Percentiles rank a stretch among this genome's conserved stretches.
Conservation (phyloP, 2,329 filamentous ascomycete species). For the Cordyceps pruinosa region DNA sequence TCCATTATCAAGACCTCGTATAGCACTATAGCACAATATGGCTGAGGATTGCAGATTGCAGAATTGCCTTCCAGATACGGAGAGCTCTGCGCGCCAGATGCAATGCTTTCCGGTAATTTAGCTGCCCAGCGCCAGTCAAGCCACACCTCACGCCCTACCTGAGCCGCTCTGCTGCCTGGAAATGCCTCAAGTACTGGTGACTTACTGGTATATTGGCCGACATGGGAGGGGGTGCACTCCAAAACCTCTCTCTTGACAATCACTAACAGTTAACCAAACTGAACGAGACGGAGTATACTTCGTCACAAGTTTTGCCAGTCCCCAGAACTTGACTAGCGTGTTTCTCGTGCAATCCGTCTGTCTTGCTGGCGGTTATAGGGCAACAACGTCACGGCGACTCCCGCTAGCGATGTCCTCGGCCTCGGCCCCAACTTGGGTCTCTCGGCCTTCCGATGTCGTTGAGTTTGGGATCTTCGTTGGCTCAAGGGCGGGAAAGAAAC, state of each 20-base stretch:
- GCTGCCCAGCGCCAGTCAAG: neutral
- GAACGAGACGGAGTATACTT: neutral
- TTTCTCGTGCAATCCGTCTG: neutral
- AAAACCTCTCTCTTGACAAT: neutral
- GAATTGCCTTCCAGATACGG: neutral
- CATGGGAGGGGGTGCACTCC: neutral
- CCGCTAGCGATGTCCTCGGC: neutral
- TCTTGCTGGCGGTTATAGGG: neutral
- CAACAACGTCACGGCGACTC: neutral
- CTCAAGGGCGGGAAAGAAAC: neutral
- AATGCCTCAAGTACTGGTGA: slow-evolving; percentile 6
- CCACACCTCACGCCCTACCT: neutral
- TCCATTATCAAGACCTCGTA: neutral
- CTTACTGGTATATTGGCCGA: neutral
- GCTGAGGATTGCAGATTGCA: neutral
- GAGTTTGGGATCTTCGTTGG: neutral
- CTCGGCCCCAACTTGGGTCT: neutral
- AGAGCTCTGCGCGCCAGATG: neutral
- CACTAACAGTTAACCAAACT: neutral
- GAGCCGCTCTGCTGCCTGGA: neutral
- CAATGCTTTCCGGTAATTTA: neutral
- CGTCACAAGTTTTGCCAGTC: neutral
- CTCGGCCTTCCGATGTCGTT: neutral
- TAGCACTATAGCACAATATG: too few species aligned
- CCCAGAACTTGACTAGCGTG: neutral